phyloP scores from a whole-genome alignment of 495 filamentous ascomycete species.

The Tuber aestivum region DNA sequence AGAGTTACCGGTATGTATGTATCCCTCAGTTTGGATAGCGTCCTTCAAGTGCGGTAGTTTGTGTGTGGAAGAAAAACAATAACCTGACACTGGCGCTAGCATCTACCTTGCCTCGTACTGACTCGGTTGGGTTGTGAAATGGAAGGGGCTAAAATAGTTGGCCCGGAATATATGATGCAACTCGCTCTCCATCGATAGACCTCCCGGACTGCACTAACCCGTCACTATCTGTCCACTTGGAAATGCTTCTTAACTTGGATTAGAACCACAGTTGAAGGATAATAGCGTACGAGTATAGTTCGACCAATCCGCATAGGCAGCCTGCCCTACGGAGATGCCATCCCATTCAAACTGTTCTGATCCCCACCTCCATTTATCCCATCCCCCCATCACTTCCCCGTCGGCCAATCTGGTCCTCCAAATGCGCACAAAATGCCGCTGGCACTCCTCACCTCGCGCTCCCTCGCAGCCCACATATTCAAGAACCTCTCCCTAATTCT shows the following conservation, averaged over 20 bases:
- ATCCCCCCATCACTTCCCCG: neutral
- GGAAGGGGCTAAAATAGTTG: neutral
- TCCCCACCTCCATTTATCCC: neutral
- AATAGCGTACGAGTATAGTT: neutral
- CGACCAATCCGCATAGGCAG: neutral
- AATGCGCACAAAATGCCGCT: neutral
- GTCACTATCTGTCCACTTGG: neutral
- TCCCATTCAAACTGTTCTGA: neutral
- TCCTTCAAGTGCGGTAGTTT: neutral
- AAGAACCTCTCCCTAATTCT: constrained; percentile 50
- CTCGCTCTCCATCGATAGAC: neutral
- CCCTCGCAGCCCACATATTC: constrained; percentile 42
- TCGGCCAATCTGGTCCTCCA: neutral
- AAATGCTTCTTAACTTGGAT: too few relatives aligned
- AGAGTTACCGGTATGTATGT: too few relatives aligned
- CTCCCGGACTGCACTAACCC: neutral
- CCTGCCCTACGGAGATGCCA: neutral
- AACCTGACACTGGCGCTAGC: neutral
- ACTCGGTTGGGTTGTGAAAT: neutral
- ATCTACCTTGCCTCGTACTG: neutral
- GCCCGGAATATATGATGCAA: neutral
- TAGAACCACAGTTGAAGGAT: neutral
- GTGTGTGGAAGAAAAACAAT: neutral
- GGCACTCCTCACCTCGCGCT: neutral
- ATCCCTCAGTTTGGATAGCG: too few relatives aligned